These are phyloP conservation scores for Pittosporum tobira DNA, from an alignment of 129 eudicot genomes.

Conservation along the genomic window DNA sequence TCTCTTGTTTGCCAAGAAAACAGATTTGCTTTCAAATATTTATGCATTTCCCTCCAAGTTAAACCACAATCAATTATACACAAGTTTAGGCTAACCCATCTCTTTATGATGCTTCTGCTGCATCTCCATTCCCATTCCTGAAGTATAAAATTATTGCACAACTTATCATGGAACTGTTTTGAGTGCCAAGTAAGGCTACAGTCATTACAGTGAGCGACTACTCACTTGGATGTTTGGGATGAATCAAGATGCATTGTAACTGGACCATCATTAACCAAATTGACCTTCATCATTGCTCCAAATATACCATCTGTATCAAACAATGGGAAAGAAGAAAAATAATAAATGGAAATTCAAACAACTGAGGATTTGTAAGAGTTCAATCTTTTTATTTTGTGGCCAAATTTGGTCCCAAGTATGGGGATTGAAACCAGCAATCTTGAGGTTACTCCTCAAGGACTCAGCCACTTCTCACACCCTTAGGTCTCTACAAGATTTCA, in stretches of 20 bases:
- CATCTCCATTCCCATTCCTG: slow-evolving; percentile 25
- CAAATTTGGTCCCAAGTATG: too few relatives aligned
- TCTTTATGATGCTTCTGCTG: slow-evolving; percentile 8
- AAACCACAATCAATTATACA: not conserved
- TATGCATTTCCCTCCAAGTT: not conserved
- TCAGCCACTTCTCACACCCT: too few relatives aligned
- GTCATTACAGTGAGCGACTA: not conserved
- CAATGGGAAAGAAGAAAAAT: not conserved
- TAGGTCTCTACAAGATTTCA: not conserved
- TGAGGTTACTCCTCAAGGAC: too few relatives aligned
- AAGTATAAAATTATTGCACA: not conserved
- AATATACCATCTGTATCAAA: slow-evolving; percentile 69
- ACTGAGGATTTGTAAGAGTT: too few relatives aligned
- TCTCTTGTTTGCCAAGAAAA: too few relatives aligned
- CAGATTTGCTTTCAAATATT: not conserved
- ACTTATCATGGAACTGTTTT: not conserved
- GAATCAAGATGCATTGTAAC: slow-evolving; percentile 98
- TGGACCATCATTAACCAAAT: slow-evolving; percentile 92
- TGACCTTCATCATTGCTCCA: slow-evolving; percentile 99
- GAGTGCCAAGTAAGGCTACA: not conserved
- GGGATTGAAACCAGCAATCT: too few relatives aligned
- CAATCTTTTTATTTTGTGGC: too few relatives aligned
- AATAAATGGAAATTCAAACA: not conserved
- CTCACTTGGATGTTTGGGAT: slow-evolving; percentile 50
- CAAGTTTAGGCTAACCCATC: not conserved